A percentile compares a stretch with the other conserved stretches of the same genome.
These are phyloP conservation scores for Ceratobasidium sp. DNA, from an alignment of 1,284 basidiomycete species.

Conservation along the genomic window DNA sequence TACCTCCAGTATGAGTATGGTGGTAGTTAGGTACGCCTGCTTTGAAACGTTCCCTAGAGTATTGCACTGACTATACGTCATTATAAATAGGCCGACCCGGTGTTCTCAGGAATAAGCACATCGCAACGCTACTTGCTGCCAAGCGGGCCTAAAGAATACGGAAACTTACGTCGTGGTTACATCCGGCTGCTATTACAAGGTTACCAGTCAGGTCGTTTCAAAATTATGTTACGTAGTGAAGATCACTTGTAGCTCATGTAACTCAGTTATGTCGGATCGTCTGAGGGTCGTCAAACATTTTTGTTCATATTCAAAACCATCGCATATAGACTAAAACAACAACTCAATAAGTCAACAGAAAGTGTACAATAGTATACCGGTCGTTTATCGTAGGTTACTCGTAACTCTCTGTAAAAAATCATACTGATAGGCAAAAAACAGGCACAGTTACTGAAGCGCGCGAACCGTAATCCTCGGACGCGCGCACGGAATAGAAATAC, in stretches of 20 bases:
- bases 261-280: neutral
- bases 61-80: neutral
- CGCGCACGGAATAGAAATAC: constrained; percentile 35
- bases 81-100: neutral
- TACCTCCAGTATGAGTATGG: constrained; percentile 5
- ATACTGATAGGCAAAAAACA: neutral
- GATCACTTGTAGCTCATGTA: neutral
- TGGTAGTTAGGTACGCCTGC: constrained; percentile 6
- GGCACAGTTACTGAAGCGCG: neutral
- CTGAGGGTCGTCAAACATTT: constrained; percentile 1
- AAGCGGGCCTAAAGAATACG: neutral
- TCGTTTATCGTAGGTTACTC: constrained; percentile 43
- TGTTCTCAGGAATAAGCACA: neutral
- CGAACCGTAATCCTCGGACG: neutral
- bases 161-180: too few species aligned
- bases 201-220: too few species aligned
- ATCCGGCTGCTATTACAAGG: too few species aligned
- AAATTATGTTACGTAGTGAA: too few species aligned
- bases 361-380: constrained; percentile 46
- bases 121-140: constrained; percentile 1
- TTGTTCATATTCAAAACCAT: constrained; percentile 31
- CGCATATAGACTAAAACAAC: constrained; percentile 28
- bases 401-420: constrained; percentile 43
- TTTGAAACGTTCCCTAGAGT: too few species aligned
- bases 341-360: constrained; percentile 46